A percentile compares a stretch with the other conserved stretches of the same genome.
phyloP scores from a whole-genome alignment of 208 protist genomes.

The Trypanosoma congolense region DNA sequence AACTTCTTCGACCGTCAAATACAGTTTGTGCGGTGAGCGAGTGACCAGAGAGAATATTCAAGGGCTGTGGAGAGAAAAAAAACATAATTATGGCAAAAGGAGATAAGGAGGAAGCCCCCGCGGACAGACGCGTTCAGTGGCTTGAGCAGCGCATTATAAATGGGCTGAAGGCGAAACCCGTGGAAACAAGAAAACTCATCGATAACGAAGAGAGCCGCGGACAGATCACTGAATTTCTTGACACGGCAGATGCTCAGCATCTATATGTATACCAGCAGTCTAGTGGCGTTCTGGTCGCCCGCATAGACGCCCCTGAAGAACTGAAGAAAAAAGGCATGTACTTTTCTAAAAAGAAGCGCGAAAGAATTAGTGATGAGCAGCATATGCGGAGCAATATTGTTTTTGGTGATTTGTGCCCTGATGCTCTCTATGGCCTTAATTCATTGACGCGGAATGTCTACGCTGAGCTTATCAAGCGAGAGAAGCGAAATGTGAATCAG shows the following conservation, averaged over 20 bases:
- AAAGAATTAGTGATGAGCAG: constrained; percentile 86
- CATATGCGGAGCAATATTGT: constrained; percentile 79
- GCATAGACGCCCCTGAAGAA: constrained; percentile 85
- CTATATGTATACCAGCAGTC: constrained; percentile 88
- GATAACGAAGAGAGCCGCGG: constrained; percentile 89
- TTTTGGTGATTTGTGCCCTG: constrained; percentile 79
- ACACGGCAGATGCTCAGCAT: constrained; percentile 85
- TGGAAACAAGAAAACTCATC: constrained; percentile 87
- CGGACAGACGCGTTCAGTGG: constrained; percentile 91
- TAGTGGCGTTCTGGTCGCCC: constrained; percentile 64
- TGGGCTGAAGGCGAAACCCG: constrained; percentile 83
- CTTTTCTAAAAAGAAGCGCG: constrained; percentile 88
- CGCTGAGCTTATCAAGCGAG: constrained; percentile 77
- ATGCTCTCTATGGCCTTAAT: constrained; percentile 71
- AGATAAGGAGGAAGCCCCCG: constrained; percentile 87
- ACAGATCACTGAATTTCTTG: constrained; percentile 89
- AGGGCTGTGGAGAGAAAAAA: constrained; percentile 11
- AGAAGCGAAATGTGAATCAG: constrained; percentile 80
- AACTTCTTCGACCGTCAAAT: constrained; percentile 11
- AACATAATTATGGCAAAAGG: constrained; percentile 58
- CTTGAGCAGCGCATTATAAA: constrained; percentile 86
- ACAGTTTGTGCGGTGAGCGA: neutral
- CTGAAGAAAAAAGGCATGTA: constrained; percentile 90
- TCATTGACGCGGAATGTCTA: constrained; percentile 83
- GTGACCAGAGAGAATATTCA: constrained; percentile 5